Base-by-base conservation (phyloP, 2,329 filamentous ascomycete species). In the Claviceps sorghi region DNA sequence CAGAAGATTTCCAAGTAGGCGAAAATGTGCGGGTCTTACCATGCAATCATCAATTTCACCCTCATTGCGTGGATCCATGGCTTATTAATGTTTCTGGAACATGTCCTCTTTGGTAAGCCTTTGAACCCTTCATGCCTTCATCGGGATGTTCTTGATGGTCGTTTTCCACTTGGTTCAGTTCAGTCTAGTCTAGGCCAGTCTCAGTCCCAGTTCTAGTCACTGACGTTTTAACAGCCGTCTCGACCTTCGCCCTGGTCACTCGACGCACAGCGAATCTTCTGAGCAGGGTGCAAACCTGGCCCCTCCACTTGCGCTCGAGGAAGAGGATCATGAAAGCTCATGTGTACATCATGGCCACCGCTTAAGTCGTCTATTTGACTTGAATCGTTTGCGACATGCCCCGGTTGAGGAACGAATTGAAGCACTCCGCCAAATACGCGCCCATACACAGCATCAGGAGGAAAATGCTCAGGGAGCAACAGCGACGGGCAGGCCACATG, bases 61-160 rank as follows among this genome's bases (percentile, higher is more conserved):
- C 82, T 1, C 70, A 72, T 46, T 86, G 82, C 58, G 76, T 86
- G 53, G 82, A 86, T 58, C 82, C 82, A 4, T 86, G 82, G 82
- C 69, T 86, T 44, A 69, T 85, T 55, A 83, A 85, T 53, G 77
- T 86, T 11, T 83, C 81, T 11, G 82, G 82, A 54, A 85, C 82
- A 32, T 85, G 82, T 64, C 82, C 82, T 19, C 64, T 85, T 54
- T 85, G 82, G 82, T 84, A 70, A 71, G 78, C 70, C 8, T 15
- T 22, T 7, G 5, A 1, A 15, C 34, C 26, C 26, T 26, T 26
- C 3, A 26, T 26, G 26, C 26, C 26, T 26, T 26, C 5, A 26
- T 26, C 5, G 26, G 6, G 41, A 3, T 38, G 26, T 19, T 30
- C 26, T 21, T 36, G 32, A 34, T 46, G 5, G 13, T 29, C 11